Evolutionary conservation across 208 protist species (phyloP), one percentile per base, ranked within the genome.

Genomic region (Crithidia expoeki): DNA sequence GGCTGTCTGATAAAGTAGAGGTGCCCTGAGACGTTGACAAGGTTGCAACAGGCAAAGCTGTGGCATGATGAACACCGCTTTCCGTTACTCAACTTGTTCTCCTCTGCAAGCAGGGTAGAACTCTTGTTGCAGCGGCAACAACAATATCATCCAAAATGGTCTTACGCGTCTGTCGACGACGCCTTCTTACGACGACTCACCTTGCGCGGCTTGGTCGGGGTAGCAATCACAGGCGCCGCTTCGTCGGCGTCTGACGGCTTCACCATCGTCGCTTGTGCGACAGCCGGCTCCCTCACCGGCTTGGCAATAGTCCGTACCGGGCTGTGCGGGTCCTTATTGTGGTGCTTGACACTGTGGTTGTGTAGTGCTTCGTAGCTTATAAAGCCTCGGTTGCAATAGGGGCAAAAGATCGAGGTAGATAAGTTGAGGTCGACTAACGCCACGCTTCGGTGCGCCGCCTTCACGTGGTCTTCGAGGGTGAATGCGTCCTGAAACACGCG

Each of bases 381-480:
- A 53, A 96, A 93, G 38, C 60, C 70, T 1, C 89, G 86, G 16
- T 82, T 52, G 74, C 91, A 96, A 38, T 79, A 55, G 4, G 51
- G 21, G 66, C 91, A 96, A 30, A 56, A 44, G 17, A 67, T 76
- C n/a, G 86, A 71, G n/a, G 69, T 80, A 16, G 68, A 57, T 4
- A 92, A 53, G 4, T 82, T 81, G 46, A 94, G 52, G 63, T 93
- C 85, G 5, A 57, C 52, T 17, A 89, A 50, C 36, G 46, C 21
- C 34, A 93, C 63, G 0, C 62, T 73, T 7, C 75, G 74, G 75
- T 95, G 90, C 50, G 49, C 21, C 16, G 72, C 33, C 28, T 53
- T 77, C 17, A 95, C 73, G 70, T 96, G 92, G 27, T 81, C 70
- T 34, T 87, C 78, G 21, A 96, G 79, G 6, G 83, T 81, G 57